phyloP scores from a whole-genome alignment of 2,329 filamentous ascomycete genomes.

The Didymella pomorum region DNA sequence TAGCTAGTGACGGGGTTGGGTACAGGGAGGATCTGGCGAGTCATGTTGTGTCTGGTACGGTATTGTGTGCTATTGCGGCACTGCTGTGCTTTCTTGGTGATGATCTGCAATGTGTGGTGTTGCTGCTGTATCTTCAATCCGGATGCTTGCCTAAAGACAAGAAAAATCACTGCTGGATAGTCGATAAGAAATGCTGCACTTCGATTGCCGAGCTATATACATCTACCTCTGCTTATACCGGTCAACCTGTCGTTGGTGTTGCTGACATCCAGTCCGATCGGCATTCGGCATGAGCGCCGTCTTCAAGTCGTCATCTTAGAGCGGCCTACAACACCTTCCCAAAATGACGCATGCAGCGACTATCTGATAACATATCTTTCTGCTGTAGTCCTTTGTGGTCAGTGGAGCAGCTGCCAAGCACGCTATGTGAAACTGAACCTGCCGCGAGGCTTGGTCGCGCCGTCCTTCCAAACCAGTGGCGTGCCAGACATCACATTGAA shows the following conservation, averaged over 20 bases:
- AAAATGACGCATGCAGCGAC: conserved; percentile 10
- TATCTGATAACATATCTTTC: conserved; percentile 11
- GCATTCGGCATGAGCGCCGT: conserved; percentile 13
- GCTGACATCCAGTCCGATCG: conserved; percentile 16
- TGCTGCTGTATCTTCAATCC: background rate
- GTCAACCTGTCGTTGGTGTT: background rate
- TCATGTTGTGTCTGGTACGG: background rate
- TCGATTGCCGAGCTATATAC: background rate
- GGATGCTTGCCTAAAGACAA: background rate
- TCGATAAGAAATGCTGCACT: background rate
- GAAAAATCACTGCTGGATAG: background rate
- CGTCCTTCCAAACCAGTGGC: background rate
- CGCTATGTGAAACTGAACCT: background rate
- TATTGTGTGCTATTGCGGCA: background rate
- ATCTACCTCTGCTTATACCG: background rate
- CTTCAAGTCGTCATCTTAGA: conserved; percentile 4
- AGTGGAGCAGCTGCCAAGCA: background rate
- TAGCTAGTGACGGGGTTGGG: conserved; percentile 45
- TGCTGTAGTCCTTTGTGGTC: background rate
- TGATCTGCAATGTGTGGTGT: background rate
- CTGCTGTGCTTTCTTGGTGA: background rate
- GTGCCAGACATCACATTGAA: conserved; percentile 5
- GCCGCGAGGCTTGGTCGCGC: background rate
- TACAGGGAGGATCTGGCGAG: conserved; percentile 38
- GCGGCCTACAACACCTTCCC: conserved; percentile 18